Conservation (phyloP, 768 basidiomycete species). For the Amanita subjunquillea region DNA sequence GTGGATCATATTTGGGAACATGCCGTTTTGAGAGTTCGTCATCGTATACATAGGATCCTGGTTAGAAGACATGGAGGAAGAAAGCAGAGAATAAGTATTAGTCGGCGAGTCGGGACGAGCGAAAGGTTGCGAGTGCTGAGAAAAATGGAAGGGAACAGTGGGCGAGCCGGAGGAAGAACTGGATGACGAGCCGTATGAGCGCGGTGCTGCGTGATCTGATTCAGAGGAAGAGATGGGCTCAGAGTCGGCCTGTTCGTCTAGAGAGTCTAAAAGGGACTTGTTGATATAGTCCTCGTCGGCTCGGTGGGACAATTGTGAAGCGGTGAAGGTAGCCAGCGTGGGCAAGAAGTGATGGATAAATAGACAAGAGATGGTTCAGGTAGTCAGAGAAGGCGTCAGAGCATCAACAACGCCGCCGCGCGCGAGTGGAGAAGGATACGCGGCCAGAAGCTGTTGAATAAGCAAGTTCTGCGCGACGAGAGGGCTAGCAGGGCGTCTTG, state of each 20-base stretch:
- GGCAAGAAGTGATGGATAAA: constrained; percentile 18
- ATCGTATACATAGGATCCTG: constrained; percentile 24
- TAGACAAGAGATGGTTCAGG: constrained; percentile 9
- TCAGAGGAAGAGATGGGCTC: constrained; percentile 52
- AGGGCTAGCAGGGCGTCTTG: constrained; percentile 9
- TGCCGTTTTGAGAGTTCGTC: constrained; percentile 18
- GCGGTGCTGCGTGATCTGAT: constrained; percentile 36
- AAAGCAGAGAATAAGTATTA: constrained; percentile 24
- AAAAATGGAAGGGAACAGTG: constrained; percentile 41
- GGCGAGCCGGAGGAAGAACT: constrained; percentile 49
- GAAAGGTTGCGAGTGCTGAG: constrained; percentile 30
- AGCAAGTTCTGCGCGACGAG: constrained; percentile 7
- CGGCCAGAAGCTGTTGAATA: constrained; percentile 4
- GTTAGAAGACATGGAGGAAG: constrained; percentile 13
- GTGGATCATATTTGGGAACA: constrained; percentile 23
- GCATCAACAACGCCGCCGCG: constrained; percentile 20
- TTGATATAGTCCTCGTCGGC: constrained; percentile 80
- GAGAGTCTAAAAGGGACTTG: constrained; percentile 71
- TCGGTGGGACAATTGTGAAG: constrained; percentile 26
- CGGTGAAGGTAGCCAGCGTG: constrained; percentile 43
- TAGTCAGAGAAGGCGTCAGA: constrained; percentile 13
- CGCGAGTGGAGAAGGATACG: constrained; percentile 8
- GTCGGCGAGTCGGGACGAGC: constrained; percentile 40
- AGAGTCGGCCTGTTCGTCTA: constrained; percentile 78
- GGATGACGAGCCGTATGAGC: constrained; percentile 38